Evolutionary conservation across 140 eudicot genomes (phyloP), one percentile per base, ranked within the genome.

Genomic region (Oenanthe javanica): DNA sequence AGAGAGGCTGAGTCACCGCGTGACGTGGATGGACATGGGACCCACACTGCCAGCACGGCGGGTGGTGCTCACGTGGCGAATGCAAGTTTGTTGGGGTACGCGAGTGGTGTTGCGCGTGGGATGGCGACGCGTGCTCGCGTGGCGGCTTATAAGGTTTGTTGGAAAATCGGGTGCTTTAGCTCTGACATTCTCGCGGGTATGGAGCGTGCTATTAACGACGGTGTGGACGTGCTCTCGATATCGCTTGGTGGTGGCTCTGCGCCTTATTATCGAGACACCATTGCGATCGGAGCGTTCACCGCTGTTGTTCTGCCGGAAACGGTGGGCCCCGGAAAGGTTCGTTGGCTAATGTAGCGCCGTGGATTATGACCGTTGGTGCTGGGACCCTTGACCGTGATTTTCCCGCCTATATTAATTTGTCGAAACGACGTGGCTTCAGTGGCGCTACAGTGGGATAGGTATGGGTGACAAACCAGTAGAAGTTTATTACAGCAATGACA

Each of bases 311-410:
- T 0, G 99, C 97, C 0, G 99, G 99, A 0, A 92, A 95, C 59
- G 87, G 96, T 72, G 99, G 99, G 52, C 99, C 97, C 11, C 15
- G 81, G 2, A 83, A 83, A 64, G 81, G 83, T 0, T 86, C 99
- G 0, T 78, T 95, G 1, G 92, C 97, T 1, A 92, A 92, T 79
- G 89, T 87, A 23, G 97, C 97, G 2, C 97, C 97, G 2, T 95
- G 99, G 99, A 91, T 92, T 8, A 90, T 92, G 97, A 91, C 97
- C 0, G 97, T 95, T 18, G 99, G 97, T 0, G 97, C 99, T 1
- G 97, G 99, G 0, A 95, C 97, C 0, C 50, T 95, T 1, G 99
- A 95, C 77, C 84, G 99, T 12, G 96, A 91, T 81, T 95, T 95
- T 25, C 97, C 97, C 1, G 99, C 97, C 1, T 89, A 2, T 76